Evolutionary conservation across 345 rosid genomes (phyloP).

Genomic region (Lepidium africanum): DNA sequence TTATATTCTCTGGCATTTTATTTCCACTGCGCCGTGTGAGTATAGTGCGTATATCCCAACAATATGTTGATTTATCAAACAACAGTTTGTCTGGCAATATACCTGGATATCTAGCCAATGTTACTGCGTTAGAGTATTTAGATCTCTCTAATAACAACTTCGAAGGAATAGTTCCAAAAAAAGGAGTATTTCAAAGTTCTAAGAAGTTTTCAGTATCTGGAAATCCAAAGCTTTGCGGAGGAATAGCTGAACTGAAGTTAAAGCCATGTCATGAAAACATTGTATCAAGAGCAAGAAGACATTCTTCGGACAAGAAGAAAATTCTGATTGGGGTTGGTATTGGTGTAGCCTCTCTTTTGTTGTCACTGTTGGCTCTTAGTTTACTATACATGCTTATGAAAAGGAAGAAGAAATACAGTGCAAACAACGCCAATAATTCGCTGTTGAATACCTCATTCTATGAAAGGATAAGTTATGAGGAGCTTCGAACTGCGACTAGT

Average conservation of each 20-base stretch:
- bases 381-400: neutral
- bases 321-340: neutral
- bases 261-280: neutral
- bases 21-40: too few species aligned
- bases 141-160: conserved; percentile 20
- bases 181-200: conserved; percentile 13
- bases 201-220: neutral
- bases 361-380: neutral
- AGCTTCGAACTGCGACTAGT: conserved; percentile 15
- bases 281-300: neutral
- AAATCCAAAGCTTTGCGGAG: conserved; percentile 16
- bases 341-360: neutral
- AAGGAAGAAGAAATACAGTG: neutral
- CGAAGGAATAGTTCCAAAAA: conserved; percentile 7
- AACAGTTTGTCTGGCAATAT: conserved; percentile 4
- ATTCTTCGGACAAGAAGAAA: neutral
- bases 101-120: conserved; percentile 3
- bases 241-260: neutral
- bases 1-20: too few species aligned
- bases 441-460: neutral
- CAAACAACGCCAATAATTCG: neutral
- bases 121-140: neutral
- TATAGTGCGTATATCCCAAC: too few species aligned
- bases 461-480: neutral
- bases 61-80: neutral